Conservation (phyloP, 2,329 filamentous ascomycete genomes). For the Monosporascus sp. region DNA sequence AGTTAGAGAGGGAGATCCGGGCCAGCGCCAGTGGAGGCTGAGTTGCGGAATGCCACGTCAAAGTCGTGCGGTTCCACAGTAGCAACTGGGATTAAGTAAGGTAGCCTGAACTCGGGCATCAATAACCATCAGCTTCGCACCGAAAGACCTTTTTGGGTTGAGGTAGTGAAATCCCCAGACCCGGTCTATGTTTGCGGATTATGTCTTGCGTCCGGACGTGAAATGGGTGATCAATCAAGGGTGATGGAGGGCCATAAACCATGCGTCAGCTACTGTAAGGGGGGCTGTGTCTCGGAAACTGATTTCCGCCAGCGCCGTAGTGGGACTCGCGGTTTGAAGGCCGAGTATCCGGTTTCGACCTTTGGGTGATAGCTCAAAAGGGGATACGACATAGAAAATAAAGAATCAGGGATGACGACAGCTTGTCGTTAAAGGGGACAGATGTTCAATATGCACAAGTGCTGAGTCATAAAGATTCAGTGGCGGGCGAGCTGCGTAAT, state of each 20-base stretch:
- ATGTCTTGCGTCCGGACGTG: too few species aligned
- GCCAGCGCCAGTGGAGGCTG: background rate
- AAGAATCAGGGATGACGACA: background rate
- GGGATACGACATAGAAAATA: background rate
- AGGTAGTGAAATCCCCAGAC: too few species aligned
- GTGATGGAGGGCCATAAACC: background rate
- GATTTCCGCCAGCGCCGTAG: background rate
- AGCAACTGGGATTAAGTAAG: background rate
- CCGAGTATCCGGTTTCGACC: background rate
- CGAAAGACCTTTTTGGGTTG: too few species aligned
- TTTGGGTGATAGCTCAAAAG: background rate
- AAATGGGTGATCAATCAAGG: too few species aligned
- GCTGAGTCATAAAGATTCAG: too few species aligned
- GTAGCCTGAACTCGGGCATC: too few species aligned
- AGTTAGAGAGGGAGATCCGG: too few species aligned
- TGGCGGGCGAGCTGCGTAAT: too few species aligned
- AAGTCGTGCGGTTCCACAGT: background rate
- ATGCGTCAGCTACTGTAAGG: background rate
- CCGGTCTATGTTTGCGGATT: too few species aligned
- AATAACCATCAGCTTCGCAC: too few species aligned
- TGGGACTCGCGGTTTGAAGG: background rate
- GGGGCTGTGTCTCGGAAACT: background rate
- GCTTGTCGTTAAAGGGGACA: background rate
- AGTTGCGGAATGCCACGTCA: background rate
- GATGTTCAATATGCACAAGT: too few species aligned